A percentile compares a stretch with the other conserved stretches of the same genome.
phyloP scores from a whole-genome alignment of 148 eudicot genomes.

The Persicaria maculosa region DNA sequence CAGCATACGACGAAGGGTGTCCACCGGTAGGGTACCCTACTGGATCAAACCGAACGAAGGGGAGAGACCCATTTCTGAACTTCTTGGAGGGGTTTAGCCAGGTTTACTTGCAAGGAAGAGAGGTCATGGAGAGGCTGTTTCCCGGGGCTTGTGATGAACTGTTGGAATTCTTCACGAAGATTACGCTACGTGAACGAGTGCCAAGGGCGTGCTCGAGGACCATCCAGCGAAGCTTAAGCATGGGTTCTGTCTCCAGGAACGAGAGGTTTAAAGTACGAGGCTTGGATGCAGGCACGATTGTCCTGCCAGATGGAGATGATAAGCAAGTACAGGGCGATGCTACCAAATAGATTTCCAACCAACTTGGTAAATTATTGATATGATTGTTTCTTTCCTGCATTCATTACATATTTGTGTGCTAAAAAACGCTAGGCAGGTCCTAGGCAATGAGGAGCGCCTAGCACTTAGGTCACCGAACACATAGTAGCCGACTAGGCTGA shows the following conservation, averaged over 20 bases:
- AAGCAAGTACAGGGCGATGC: not conserved
- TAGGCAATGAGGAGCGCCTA: no score
- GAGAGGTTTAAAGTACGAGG: conserved; percentile 10
- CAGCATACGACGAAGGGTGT: not conserved
- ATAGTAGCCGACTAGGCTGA: no score
- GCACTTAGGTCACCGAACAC: no score
- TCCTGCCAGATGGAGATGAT: not conserved
- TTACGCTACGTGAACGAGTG: not conserved
- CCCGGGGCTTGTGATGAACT: conserved; percentile 4
- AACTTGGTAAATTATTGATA: not conserved
- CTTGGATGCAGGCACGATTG: not conserved
- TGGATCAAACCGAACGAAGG: not conserved
- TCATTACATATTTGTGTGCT: not conserved
- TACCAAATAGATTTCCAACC: not conserved
- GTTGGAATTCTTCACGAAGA: not conserved
- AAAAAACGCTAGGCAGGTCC: not conserved
- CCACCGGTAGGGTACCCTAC: conserved; percentile 3
- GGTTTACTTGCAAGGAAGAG: not conserved
- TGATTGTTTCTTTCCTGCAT: not conserved
- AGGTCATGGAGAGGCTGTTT: conserved; percentile 4
- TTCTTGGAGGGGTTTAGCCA: conserved; percentile 6
- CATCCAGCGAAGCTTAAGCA: conserved; percentile 6
- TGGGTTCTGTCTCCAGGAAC: not conserved
- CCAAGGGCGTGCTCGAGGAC: not conserved
- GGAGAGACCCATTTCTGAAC: not conserved